Base-by-base conservation (phyloP, 768 basidiomycete species). In the Pleurotus tuoliensis region DNA sequence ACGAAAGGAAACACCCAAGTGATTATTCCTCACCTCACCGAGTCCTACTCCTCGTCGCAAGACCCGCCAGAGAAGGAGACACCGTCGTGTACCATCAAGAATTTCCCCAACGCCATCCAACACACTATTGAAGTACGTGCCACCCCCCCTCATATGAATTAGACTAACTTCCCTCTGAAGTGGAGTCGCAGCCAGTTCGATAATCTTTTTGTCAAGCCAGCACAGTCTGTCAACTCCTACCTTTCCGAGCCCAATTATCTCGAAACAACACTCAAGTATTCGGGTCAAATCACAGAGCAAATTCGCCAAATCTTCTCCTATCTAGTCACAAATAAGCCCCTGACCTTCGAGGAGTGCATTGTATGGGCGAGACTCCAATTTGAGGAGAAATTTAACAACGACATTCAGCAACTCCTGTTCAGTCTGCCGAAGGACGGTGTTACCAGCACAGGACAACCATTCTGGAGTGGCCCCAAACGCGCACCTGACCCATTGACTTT, bases 391-490 rank as follows among this genome's bases (percentile, higher is more conserved):
- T 99, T 92, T 70, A 90, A 83, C 76, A 94, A 95, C 66, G 84
- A 90, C 45, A 98, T 98, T 69, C 86, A 86, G 58, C 97, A 99
- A 69, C 76, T 99, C 37, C 70, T 99, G 45, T 93, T 83, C 78
- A 97, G 92, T 72, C 77, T 99, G 62, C 97, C 97, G 9, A 96
- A 94, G 70, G 97, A 99, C 68, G 88, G 90, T 39, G 75, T 90
- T 47, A 94, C 95, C 6, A 92, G 84, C 65, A 88, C 86, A 16
- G 97, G 97, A 4, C 92, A 94, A 63, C 95, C 94, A 9, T 99
- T 99, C 82, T 99, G 97, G 97, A 95, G 93, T 63, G 94, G 95
- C 16, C 97, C 97, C 2, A 99, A 99, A 78, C 84, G 97, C 58
- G 96, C 95, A 5, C 97, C 97, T 11, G 94, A 98, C 48, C 79